These are phyloP conservation scores for Monilinia vaccinii-corymbosi DNA, from an alignment of 2,329 filamentous ascomycete genomes.

Conservation along the genomic window DNA sequence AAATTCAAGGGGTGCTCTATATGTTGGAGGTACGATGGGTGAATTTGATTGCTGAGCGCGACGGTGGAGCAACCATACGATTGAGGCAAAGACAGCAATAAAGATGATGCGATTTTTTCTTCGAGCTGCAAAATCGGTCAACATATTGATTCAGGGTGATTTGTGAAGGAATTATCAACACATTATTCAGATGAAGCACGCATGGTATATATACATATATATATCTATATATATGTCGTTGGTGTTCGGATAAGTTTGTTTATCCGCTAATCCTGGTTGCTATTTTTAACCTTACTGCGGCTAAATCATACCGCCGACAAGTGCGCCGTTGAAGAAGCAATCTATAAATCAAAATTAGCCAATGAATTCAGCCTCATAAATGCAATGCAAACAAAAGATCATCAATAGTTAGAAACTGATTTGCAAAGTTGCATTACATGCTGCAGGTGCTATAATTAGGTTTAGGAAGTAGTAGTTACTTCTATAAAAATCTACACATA, in stretches of 20 bases:
- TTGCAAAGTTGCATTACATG: background rate
- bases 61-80: background rate
- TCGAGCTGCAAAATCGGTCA: background rate
- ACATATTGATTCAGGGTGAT: background rate
- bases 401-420: background rate
- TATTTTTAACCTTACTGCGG: too few relatives aligned
- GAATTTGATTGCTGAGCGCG: background rate
- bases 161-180: background rate
- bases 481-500: background rate
- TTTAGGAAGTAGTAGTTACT: background rate
- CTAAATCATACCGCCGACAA: background rate
- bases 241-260: too few relatives aligned
- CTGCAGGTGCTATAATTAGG: too few relatives aligned
- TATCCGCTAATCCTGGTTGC: too few relatives aligned
- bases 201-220: too few relatives aligned
- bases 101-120: slow-evolving; percentile 1
- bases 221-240: too few relatives aligned
- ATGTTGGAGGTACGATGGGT: background rate
- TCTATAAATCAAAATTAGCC: background rate
- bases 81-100: background rate
- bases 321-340: too few relatives aligned
- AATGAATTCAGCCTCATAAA: background rate
- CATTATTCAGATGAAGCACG: background rate
- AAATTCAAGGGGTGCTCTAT: background rate
- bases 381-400: too few relatives aligned